These are phyloP conservation scores for Fusarium austroafricanum DNA, from an alignment of 2,329 filamentous ascomycete species.

Conservation along the genomic window DNA sequence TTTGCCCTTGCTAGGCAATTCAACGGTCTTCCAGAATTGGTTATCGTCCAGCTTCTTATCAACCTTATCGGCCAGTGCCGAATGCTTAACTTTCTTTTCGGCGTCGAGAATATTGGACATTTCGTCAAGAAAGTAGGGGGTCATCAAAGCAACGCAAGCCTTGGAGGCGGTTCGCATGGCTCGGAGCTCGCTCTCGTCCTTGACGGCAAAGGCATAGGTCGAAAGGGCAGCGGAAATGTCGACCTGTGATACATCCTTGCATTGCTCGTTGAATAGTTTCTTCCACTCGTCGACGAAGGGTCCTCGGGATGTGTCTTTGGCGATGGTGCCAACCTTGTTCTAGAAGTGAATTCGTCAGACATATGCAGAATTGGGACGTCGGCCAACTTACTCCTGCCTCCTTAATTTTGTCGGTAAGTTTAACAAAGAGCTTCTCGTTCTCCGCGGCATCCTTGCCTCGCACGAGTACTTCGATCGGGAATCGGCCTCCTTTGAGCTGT, in stretches of 20 bases:
- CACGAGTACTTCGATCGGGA: conserved; percentile 91
- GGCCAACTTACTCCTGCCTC: conserved; percentile 76
- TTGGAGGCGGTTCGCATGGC: conserved; percentile 94
- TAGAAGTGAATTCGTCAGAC: conserved; percentile 50
- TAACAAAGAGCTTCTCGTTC: conserved; percentile 90
- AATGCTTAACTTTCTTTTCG: conserved; percentile 97
- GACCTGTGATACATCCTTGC: conserved; percentile 88
- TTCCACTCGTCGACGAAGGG: conserved; percentile 98
- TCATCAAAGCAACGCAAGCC: conserved; percentile 93
- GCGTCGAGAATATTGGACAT: conserved; percentile 97
- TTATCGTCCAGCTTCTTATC: conserved; percentile 91
- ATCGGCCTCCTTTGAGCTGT: conserved; percentile 89
- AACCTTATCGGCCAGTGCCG: conserved; percentile 85
- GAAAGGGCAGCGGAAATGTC: conserved; percentile 88
- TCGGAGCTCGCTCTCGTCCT: conserved; percentile 93
- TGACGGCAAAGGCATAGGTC: conserved; percentile 85
- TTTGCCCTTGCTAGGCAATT: conserved; percentile 77
- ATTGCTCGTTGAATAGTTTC: conserved; percentile 78
- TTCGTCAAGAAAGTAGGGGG: conserved; percentile 96
- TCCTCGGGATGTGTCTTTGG: conserved; percentile 85
- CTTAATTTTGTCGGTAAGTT: conserved; percentile 88
- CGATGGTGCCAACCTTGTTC: conserved; percentile 90
- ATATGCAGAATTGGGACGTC: conserved; percentile 1
- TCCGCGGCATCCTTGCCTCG: conserved; percentile 91
- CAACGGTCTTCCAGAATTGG: conserved; percentile 89